Evolutionary conservation across 345 rosid species (phyloP).

Genomic region (Gossypium anomalum): DNA sequence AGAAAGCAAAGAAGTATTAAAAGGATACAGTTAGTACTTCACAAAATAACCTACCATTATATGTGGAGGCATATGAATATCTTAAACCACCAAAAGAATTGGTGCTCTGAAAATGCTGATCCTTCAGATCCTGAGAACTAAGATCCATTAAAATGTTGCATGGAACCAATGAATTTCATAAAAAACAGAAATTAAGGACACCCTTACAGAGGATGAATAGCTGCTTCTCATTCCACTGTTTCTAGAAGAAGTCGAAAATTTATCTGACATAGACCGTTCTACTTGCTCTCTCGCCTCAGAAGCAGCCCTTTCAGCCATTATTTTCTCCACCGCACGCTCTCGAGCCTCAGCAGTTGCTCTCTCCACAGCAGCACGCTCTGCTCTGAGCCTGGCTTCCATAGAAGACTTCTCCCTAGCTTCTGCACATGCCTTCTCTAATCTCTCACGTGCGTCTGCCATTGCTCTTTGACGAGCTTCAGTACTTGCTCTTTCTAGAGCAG

Average conservation of each 20-base stretch:
- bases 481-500: slow-evolving; percentile 54
- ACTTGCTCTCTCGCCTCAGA: slow-evolving; percentile 62
- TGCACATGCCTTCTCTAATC: slow-evolving; percentile 89
- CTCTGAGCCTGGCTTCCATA: slow-evolving; percentile 61
- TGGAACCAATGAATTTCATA: neutral
- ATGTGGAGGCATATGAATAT: slow-evolving; percentile 42
- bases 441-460: slow-evolving; percentile 81
- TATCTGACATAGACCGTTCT: slow-evolving; percentile 63
- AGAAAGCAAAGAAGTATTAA: slow-evolving; percentile 1
- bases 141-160: slow-evolving; percentile 10
- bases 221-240: slow-evolving; percentile 41
- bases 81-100: slow-evolving; percentile 44
- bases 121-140: slow-evolving; percentile 45
- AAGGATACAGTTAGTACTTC: neutral
- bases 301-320: slow-evolving; percentile 62
- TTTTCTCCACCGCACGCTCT: slow-evolving; percentile 65
- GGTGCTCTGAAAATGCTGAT: slow-evolving; percentile 44
- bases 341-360: slow-evolving; percentile 94
- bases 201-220: slow-evolving; percentile 44
- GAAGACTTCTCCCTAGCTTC: slow-evolving; percentile 79
- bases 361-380: slow-evolving; percentile 91
- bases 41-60: slow-evolving; percentile 37
- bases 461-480: slow-evolving; percentile 62
- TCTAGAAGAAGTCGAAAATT: slow-evolving; percentile 50
- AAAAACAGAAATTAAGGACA: slow-evolving; percentile 3